Conservation (phyloP, 2,329 filamentous ascomycete species). For the Exophiala bonariae region DNA sequence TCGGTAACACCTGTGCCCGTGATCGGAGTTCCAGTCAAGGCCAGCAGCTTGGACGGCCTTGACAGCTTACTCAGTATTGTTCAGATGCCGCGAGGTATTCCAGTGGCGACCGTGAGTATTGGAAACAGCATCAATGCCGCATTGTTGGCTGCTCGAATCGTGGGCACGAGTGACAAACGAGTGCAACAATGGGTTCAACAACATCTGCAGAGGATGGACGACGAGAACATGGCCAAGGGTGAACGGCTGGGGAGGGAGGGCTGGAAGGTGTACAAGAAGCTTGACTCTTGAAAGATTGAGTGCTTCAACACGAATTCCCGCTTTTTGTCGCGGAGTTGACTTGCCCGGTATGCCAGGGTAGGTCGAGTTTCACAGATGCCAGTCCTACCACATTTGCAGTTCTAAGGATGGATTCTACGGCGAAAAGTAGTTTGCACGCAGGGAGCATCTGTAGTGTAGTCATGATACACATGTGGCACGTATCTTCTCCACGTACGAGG, state of each 20-base stretch:
- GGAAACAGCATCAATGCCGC: conserved; percentile 73
- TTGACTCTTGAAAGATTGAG: conserved; percentile 20
- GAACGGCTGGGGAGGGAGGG: conserved; percentile 25
- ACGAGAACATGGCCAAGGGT: conserved; percentile 29
- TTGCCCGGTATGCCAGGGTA: too few species aligned
- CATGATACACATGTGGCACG: too few species aligned
- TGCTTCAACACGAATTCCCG: too few species aligned
- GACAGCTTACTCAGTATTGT: conserved; percentile 68
- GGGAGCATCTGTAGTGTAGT: too few species aligned
- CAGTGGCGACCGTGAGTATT: conserved; percentile 69
- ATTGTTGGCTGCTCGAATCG: conserved; percentile 64
- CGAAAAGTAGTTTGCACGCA: too few species aligned
- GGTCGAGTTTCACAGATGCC: too few species aligned
- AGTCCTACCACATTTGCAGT: too few species aligned
- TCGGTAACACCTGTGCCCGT: conserved; percentile 68
- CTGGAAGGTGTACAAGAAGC: conserved; percentile 29
- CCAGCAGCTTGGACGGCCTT: conserved; percentile 65
- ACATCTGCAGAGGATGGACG: conserved; percentile 28
- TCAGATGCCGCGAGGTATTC: conserved; percentile 70
- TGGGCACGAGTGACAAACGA: conserved; percentile 44
- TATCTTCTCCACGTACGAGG: too few species aligned
- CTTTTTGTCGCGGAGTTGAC: too few species aligned
- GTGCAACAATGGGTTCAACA: conserved; percentile 24
- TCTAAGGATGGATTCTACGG: too few species aligned
- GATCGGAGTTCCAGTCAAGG: conserved; percentile 71